Evolutionary conservation across 768 basidiomycete genomes (phyloP), one percentile per base, ranked within the genome.

Genomic region (Termitomyces eurrhizus): DNA sequence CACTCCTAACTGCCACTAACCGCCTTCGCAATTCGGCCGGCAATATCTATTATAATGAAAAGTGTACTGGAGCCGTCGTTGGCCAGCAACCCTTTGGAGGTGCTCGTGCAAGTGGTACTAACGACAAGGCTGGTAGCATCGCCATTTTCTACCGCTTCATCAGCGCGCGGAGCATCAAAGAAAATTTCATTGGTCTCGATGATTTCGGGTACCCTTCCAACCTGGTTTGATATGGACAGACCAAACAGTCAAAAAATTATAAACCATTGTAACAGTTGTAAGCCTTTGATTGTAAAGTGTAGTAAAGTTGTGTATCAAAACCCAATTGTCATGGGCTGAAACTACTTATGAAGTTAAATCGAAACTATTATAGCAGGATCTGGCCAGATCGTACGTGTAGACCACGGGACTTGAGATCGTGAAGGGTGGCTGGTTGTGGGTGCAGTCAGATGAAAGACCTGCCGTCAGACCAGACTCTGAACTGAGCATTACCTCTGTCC

Each of bases 11-110:
- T 37, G 92, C 94, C 2, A 88, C 93, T 46, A 89, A 90, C 76
- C 83, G 81, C 57, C 83, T 99, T 48, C 89, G 94, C 58, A 90
- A 96, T 75, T 81, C 95, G 1, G 93, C 97, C 3, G 97, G 97
- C 3, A 99, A 98, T 73, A 87, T 96, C 58, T 99, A 99, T 79
- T 93, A 95, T 77, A 98, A 98, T 74, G 95, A 98, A 67, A 95
- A 96, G 74, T 98, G 94, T 75, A 99, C 96, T 1, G 94, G 94
- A 36, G 95, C 94, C n/a, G 92, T 93, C 52, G 94, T 98, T 39
- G 96, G 95, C 9, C 95, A 98, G 73, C 95, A 99, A 75, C 96
- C 97, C 12, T 99, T 99, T 70, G 97, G 97, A 52, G 97, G 97
- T 35, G 92, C 87, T 2, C 86, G 95, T 41, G 91, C 83, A 36